Percentiles rank a stretch among this genome's conserved stretches.
These are phyloP conservation scores for Jatropha curcas DNA, from an alignment of 345 rosid genomes.

Conservation along the genomic window DNA sequence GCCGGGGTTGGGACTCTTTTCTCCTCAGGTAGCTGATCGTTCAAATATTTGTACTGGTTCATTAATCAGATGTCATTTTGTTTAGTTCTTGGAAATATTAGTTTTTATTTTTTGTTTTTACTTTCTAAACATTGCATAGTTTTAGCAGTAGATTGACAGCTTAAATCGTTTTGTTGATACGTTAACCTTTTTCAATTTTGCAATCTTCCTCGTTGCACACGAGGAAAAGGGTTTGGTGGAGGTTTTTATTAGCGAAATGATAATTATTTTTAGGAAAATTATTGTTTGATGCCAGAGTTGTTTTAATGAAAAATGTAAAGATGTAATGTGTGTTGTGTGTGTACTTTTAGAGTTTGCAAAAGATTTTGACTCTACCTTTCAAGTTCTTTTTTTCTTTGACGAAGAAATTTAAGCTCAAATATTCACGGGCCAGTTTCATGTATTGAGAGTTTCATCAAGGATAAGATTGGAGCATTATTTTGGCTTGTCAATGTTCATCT, in stretches of 20 bases:
- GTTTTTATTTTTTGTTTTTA: background rate
- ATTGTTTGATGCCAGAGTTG: background rate
- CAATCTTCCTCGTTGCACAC: too few relatives aligned
- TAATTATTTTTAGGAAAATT: too few relatives aligned
- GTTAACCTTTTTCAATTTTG: too few relatives aligned
- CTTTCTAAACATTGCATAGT: background rate
- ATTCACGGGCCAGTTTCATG: background rate
- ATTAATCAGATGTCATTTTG: background rate
- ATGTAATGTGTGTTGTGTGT: background rate
- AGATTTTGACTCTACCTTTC: too few relatives aligned
- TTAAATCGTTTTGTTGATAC: background rate
- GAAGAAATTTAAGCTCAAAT: too few relatives aligned
- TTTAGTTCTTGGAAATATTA: background rate
- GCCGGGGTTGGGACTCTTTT: slow-evolving; percentile 54
- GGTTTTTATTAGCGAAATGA: background rate
- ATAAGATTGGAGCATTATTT: background rate
- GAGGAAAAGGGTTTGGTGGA: too few relatives aligned
- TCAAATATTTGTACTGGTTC: background rate
- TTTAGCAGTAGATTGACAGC: background rate
- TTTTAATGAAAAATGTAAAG: background rate
- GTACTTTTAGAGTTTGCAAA: background rate
- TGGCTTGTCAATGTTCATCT: background rate
- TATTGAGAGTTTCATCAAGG: background rate
- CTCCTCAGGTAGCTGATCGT: slow-evolving; percentile 56
- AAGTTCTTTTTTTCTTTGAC: too few relatives aligned